These are phyloP conservation scores for Alternaria conjuncta DNA, from an alignment of 2,329 filamentous ascomycete species.

Conservation along the genomic window DNA sequence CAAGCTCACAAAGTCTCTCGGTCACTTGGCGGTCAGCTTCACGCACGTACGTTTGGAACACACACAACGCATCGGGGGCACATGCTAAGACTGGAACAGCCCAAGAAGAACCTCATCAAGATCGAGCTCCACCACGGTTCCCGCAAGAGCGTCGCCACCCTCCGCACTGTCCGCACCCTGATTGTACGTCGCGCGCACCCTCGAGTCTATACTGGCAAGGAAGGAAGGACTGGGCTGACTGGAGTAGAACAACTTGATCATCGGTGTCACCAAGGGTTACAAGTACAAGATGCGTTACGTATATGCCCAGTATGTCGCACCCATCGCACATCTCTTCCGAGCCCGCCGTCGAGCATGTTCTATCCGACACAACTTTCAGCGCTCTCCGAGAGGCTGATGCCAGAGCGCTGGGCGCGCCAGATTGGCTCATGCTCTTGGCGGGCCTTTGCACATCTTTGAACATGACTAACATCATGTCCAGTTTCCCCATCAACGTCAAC, in stretches of 20 bases:
- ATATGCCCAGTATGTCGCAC: conserved; percentile 75
- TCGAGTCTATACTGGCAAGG: background rate
- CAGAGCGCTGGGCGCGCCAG: background rate
- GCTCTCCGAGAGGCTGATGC: background rate
- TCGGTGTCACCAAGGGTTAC: conserved; percentile 98
- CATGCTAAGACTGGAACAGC: conserved; percentile 46
- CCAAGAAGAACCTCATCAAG: conserved; percentile 84
- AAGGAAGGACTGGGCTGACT: conserved; percentile 27
- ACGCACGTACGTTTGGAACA: conserved; percentile 59
- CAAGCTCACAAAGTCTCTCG: conserved; percentile 96
- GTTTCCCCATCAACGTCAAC: conserved; percentile 99
- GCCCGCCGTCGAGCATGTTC: background rate
- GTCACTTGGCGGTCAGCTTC: conserved; percentile 97
- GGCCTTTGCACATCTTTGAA: background rate
- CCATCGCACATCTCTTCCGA: background rate
- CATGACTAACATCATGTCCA: conserved; percentile 23
- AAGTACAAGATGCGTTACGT: conserved; percentile 99
- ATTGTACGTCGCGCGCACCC: conserved; percentile 61
- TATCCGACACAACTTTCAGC: conserved; percentile 1
- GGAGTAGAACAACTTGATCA: conserved; percentile 83
- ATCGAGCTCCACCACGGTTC: conserved; percentile 99
- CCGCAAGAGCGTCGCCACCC: conserved; percentile 96
- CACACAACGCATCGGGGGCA: background rate
- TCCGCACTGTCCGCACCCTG: conserved; percentile 96
- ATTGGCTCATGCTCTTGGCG: background rate